Conservation (phyloP, 768 basidiomycete species). For the Boletus edulis region DNA sequence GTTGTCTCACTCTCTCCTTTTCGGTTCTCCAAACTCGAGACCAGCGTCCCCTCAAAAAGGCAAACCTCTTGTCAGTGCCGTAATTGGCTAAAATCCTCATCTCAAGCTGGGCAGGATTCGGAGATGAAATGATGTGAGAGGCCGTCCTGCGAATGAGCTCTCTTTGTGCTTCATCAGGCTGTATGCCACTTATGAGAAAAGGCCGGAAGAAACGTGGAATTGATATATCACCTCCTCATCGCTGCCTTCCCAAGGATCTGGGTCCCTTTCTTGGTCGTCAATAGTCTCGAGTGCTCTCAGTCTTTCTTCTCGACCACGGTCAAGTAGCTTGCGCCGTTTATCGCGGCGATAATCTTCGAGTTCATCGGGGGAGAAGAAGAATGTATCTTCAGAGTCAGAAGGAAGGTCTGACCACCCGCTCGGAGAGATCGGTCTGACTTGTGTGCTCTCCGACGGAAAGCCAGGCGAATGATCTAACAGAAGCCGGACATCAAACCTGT, state of each 20-base stretch:
- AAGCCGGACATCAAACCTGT: conserved; percentile 80
- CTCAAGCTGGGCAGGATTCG: conserved; percentile 80
- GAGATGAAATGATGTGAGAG: conserved; percentile 60
- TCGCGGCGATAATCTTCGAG: conserved; percentile 62
- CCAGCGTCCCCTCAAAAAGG: conserved; percentile 81
- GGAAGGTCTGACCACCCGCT: conserved; percentile 83
- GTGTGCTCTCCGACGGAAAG: background rate
- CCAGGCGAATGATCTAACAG: conserved; percentile 54
- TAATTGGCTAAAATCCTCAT: conserved; percentile 89
- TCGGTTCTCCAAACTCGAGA: conserved; percentile 56
- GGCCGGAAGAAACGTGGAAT: background rate
- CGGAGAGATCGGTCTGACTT: conserved; percentile 40
- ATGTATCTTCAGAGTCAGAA: conserved; percentile 83
- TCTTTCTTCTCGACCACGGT: conserved; percentile 62
- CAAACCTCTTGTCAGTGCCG: conserved; percentile 73
- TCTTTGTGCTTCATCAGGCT: conserved; percentile 61
- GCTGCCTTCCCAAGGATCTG: conserved; percentile 62
- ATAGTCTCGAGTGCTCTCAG: conserved; percentile 51
- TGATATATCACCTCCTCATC: conserved; percentile 61
- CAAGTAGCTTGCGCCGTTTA: conserved; percentile 63
- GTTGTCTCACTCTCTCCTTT: conserved; percentile 45
- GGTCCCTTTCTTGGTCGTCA: conserved; percentile 38
- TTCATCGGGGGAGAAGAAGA: conserved; percentile 71
- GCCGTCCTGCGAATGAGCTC: conserved; percentile 78
- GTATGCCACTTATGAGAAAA: conserved; percentile 10